Evolutionary conservation across 768 basidiomycete genomes (phyloP).

Genomic region (Leccinum obscurum): DNA sequence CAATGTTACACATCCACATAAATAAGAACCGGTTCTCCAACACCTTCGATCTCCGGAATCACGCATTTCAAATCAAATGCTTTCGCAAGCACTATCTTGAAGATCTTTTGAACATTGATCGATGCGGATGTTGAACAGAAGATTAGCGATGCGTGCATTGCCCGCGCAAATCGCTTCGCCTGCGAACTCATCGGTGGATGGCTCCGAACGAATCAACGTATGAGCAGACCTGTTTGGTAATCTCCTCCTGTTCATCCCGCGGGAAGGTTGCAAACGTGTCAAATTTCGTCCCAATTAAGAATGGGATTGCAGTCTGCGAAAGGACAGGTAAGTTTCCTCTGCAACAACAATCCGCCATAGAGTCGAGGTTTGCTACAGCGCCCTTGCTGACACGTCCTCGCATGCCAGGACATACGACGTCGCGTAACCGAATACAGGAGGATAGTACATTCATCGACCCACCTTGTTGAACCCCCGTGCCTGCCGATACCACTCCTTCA

Average conservation of each 20-base stretch:
- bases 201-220: slow-evolving; percentile 7
- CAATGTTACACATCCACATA: slow-evolving; percentile 69
- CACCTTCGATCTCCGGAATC: slow-evolving; percentile 95
- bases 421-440: neutral
- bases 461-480: slow-evolving; percentile 99
- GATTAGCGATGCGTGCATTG: slow-evolving; percentile 99
- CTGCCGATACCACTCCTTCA: slow-evolving; percentile 99
- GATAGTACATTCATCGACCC: slow-evolving; percentile 18
- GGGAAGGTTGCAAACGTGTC: slow-evolving; percentile 96
- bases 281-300: slow-evolving; percentile 98
- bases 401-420: neutral
- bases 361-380: neutral
- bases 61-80: slow-evolving; percentile 99
- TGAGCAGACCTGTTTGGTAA: slow-evolving; percentile 86
- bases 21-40: slow-evolving; percentile 93
- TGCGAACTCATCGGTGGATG: slow-evolving; percentile 32
- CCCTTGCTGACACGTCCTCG: neutral
- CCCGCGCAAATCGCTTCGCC: slow-evolving; percentile 97
- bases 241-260: slow-evolving; percentile 98
- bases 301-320: slow-evolving; percentile 92
- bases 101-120: slow-evolving; percentile 99
- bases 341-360: slow-evolving; percentile 11
- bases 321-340: slow-evolving; percentile 16
- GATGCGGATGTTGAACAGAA: slow-evolving; percentile 99
- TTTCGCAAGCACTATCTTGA: slow-evolving; percentile 96